Conservation (phyloP, 768 basidiomycete species). For the Butyriboletus loyo region DNA sequence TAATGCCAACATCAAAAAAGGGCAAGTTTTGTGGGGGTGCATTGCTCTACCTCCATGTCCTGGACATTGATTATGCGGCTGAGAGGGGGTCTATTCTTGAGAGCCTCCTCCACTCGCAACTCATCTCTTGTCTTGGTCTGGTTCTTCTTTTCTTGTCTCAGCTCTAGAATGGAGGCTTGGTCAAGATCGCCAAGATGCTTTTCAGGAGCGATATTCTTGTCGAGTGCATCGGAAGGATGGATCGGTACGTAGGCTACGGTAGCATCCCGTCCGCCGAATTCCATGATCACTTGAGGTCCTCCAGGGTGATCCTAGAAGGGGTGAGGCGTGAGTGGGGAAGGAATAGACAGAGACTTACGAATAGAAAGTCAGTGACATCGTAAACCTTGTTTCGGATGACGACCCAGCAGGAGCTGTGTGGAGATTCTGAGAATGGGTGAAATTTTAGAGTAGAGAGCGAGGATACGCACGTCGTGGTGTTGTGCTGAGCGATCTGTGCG, state of each 20-base stretch:
- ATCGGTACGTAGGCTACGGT: slow-evolving; percentile 75
- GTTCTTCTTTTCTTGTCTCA: slow-evolving; percentile 38
- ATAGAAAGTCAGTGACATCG: slow-evolving; percentile 78
- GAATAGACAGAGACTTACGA: slow-evolving; percentile 37
- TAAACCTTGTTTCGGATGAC: slow-evolving; percentile 80
- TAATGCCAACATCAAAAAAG: background rate
- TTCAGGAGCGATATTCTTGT: slow-evolving; percentile 62
- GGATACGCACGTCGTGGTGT: slow-evolving; percentile 43
- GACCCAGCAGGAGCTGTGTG: slow-evolving; percentile 76
- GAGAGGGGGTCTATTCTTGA: slow-evolving; percentile 60
- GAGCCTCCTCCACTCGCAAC: slow-evolving; percentile 60
- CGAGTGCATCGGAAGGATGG: slow-evolving; percentile 79
- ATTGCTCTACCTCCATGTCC: slow-evolving; percentile 70
- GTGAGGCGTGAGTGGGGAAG: background rate
- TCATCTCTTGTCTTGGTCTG: slow-evolving; percentile 66
- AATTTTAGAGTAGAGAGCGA: background rate
- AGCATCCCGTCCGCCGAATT: slow-evolving; percentile 85
- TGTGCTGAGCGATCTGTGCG: slow-evolving; percentile 60
- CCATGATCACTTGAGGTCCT: slow-evolving; percentile 76
- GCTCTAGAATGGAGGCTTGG: slow-evolving; percentile 37
- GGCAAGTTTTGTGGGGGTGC: background rate
- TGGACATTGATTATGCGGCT: slow-evolving; percentile 67
- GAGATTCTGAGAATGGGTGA: slow-evolving; percentile 10
- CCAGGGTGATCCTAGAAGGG: slow-evolving; percentile 68
- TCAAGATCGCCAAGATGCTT: slow-evolving; percentile 73